Base-by-base conservation (phyloP, 2,329 filamentous ascomycete species). In the Laburnicola sp. region DNA sequence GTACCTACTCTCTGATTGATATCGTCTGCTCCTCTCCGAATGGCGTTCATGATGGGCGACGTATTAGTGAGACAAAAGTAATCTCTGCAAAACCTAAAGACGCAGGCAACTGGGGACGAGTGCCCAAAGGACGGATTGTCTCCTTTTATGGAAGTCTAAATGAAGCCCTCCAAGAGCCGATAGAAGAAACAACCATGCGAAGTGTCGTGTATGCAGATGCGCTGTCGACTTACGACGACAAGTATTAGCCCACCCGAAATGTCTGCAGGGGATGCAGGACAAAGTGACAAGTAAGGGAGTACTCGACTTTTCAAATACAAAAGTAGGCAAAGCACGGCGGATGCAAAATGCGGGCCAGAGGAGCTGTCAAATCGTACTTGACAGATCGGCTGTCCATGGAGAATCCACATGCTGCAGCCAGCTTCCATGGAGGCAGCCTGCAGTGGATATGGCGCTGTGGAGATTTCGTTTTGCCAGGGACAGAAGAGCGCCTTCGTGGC, bases 1-100 rank as follows among this genome's bases (percentile, higher is more conserved):
- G 59, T 45, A 22, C 64, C 63, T 23, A 70, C 47, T 32, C 55
- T 60, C 25, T 34, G 45, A 45, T 72, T 69, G 51, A 68, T 45
- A 8, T 51, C 50, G 16, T 68, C 53, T 39, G 60, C 11, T 9
- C 50, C 53, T 21, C 44, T 51, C 21, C 56, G 57, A 41, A 65
- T 44, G 31, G 55, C 39, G 16, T 65, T 57, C 69, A 71, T 71
- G 44, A 32, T 63, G 55, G 26, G 43, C 30, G 35, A 37, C 8
- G n/a, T 16, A 30, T 16, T 27, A 38, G 5, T 40, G 41, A 37
- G n/a, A 32, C 22, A 22, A 37, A 41, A 30, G 40, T 38, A 27
- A 45, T 26, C 11, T 36, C 34, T 36, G 4, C 26, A 3, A 25
- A 35, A 22, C 30, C 27, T 22, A 3, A 11, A n/a, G 21, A 11